A percentile compares a stretch with the other conserved stretches of the same genome.
Evolutionary conservation across 2,329 filamentous ascomycete genomes (phyloP).

Genomic region (Fusarium udum): DNA sequence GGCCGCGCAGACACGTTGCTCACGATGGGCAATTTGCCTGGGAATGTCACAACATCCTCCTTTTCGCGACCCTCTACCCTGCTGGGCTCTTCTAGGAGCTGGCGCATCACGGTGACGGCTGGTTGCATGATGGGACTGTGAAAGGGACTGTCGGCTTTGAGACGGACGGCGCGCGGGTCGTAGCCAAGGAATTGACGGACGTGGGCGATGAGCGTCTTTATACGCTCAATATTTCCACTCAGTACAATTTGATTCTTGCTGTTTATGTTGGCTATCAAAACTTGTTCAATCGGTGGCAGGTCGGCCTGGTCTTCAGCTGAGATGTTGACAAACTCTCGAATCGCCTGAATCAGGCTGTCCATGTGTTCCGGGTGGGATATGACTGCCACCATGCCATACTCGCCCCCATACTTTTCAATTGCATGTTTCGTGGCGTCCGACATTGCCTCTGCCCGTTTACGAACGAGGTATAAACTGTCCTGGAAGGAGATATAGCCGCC

Average conservation of each 20-base stretch:
- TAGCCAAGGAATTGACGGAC: constrained; percentile 90
- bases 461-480: constrained; percentile 81
- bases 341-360: constrained; percentile 72
- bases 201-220: constrained; percentile 83
- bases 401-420: constrained; percentile 73
- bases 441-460: constrained; percentile 84
- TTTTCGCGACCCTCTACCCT: constrained; percentile 61
- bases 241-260: constrained; percentile 96
- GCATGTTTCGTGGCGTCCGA: constrained; percentile 76
- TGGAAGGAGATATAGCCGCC: constrained; percentile 81
- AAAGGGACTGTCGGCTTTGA: constrained; percentile 90
- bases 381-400: constrained; percentile 94
- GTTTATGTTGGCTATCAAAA: constrained; percentile 93
- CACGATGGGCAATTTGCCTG: constrained; percentile 78
- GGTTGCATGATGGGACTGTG: constrained; percentile 93
- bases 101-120: constrained; percentile 77
- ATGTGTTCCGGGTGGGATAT: constrained; percentile 87
- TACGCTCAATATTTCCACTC: constrained; percentile 84
- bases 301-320: constrained; percentile 73
- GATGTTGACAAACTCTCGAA: constrained; percentile 81
- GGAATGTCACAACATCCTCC: constrained; percentile 77
- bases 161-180: constrained; percentile 84
- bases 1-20: constrained; percentile 87
- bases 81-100: constrained; percentile 69
- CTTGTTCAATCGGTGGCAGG: constrained; percentile 82